Base-by-base conservation (phyloP, 805 yeast species). In the Grigorovia jiainica region DNA sequence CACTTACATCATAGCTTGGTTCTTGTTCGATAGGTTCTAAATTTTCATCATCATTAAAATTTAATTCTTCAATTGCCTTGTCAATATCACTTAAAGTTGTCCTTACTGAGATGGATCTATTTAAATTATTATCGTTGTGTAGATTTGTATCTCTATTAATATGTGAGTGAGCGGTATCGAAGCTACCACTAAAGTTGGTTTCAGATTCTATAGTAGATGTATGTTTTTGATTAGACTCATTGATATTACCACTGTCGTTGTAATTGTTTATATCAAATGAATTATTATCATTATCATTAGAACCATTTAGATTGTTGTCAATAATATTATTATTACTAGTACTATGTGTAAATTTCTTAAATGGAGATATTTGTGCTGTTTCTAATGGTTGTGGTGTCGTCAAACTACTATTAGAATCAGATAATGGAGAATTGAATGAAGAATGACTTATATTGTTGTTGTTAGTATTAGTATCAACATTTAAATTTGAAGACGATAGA, bases 51-150 rank as follows among this genome's bases (percentile, higher is more conserved):
- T 58, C 67, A 27, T 27, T 15, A 3, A 48, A 49, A 42, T 75
- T 71, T 29, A 82, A 61, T 51, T 83, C 90, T 48, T 76, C 72
- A 36, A 83, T 60, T 0, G 87, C 92, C 52, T 70, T 75, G 55
- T 83, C 90, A 18, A 83, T 82, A 48, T 83, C 90, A 47, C 70
- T 71, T 65, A 83, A 68, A 0, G 87, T 79, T 23, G 67, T 65
- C 40, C 69, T 69, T 13, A 75, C 73, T 10, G 73, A 68, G 3
- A 64, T 57, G 38, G 59, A 65, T 41, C 65, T 61, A 36, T 48
- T 59, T 7, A 49, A 44, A 19, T 33, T 20, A 18, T n/a, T 16
- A 5, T 18, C 34, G n/a, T 4, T 32, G 19, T 30, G 30, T 25
- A 20, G n/a, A 8, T 29, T 16, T 11, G 17, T 24, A 18, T 9